Percentiles rank a stretch among this genome's conserved stretches.
phyloP scores from a whole-genome alignment of 305 asterid genomes.

The Ilex paraguariensis region DNA sequence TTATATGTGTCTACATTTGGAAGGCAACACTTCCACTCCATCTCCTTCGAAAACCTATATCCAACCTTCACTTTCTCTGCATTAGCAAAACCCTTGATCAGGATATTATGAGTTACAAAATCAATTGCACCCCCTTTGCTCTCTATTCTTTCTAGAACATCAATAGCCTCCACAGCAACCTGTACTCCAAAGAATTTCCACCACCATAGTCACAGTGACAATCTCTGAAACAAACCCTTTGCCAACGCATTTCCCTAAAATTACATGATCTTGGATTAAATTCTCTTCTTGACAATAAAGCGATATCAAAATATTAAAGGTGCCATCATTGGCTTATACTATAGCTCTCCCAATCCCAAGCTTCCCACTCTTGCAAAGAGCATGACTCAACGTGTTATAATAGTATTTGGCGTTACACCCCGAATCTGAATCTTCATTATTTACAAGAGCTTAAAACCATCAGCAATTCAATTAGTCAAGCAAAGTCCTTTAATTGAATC shows the following conservation, averaged over 20 bases:
- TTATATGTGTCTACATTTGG: conserved; percentile 73
- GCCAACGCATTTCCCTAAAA: conserved; percentile 63
- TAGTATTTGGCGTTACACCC: conserved; percentile 40
- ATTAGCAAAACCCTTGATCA: conserved; percentile 57
- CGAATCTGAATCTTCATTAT: conserved; percentile 42
- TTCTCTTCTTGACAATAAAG: conserved; percentile 66
- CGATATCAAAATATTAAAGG: conserved; percentile 66
- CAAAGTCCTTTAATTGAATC: conserved; percentile 92
- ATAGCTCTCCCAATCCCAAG: conserved; percentile 80
- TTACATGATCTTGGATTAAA: conserved; percentile 66
- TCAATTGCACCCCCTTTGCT: conserved; percentile 55
- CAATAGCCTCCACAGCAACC: conserved; percentile 60
- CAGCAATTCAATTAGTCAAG: conserved; percentile 78
- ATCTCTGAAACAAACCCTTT: conserved; percentile 63
- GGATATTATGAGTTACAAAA: conserved; percentile 64
- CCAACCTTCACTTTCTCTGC: conserved; percentile 56
- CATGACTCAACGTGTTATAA: conserved; percentile 65
- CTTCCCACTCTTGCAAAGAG: conserved; percentile 81
- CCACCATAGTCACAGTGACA: conserved; percentile 55
- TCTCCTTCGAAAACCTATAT: conserved; percentile 45
- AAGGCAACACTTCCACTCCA: conserved; percentile 81
- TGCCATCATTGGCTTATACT: conserved; percentile 53
- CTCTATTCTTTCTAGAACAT: conserved; percentile 67
- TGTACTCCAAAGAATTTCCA: conserved; percentile 43
- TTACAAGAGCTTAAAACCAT: conserved; percentile 80